phyloP scores from a whole-genome alignment of 805 yeast genomes.

The Suhomyces sp. region DNA sequence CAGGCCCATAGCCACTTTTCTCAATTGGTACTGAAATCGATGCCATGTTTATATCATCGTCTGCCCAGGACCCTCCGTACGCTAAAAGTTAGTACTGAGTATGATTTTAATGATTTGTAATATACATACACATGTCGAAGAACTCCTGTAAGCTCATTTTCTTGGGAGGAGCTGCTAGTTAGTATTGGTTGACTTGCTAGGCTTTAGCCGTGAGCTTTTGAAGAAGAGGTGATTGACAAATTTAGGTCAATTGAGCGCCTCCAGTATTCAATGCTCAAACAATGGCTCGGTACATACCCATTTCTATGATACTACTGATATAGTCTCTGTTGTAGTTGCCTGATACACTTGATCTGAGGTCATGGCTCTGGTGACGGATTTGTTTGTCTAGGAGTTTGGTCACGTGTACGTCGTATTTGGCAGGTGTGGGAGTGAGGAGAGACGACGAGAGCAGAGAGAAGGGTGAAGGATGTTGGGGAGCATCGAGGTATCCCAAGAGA shows the following conservation, averaged over 20 bases:
- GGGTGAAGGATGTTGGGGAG: background rate
- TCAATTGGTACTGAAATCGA: constrained; percentile 46
- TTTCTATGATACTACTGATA: background rate
- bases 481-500: background rate
- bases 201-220: background rate
- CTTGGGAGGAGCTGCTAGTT: constrained; percentile 37
- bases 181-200: constrained; percentile 8
- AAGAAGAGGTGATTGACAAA: background rate
- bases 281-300: background rate
- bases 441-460: background rate
- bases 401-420: background rate
- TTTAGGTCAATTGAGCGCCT: background rate
- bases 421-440: background rate
- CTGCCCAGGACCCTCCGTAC: constrained; percentile 48
- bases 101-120: background rate
- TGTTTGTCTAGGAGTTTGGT: background rate
- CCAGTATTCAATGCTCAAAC: background rate
- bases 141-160: constrained; percentile 47
- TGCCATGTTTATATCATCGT: constrained; percentile 43
- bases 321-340: background rate
- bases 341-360: background rate
- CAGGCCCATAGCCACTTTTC: constrained; percentile 9
- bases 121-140: constrained; percentile 44
- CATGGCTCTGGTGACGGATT: constrained; percentile 3
- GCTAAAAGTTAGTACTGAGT: constrained; percentile 29